Conservation (phyloP, 2,329 filamentous ascomycete genomes). For the Dichotomopilus funicola region DNA sequence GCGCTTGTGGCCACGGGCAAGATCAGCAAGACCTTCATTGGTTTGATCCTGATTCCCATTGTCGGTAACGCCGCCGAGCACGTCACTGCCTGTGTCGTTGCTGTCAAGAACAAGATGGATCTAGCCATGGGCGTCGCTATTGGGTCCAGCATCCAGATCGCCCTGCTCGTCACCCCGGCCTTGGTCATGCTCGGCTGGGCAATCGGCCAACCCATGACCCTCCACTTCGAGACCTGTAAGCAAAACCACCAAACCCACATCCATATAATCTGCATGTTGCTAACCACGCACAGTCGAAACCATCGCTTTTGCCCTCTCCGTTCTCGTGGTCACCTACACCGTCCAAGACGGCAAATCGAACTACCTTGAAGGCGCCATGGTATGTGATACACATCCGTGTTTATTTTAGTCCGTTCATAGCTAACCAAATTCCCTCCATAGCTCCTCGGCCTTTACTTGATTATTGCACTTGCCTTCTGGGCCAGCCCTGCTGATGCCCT, state of each 20-base stretch:
- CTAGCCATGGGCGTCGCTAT: slow-evolving; percentile 74
- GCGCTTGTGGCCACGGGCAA: slow-evolving; percentile 60
- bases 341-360: slow-evolving; percentile 80
- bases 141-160: slow-evolving; percentile 76
- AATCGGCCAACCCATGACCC: slow-evolving; percentile 63
- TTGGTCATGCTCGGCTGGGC: slow-evolving; percentile 75
- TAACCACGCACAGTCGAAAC: slow-evolving; percentile 52
- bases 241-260: slow-evolving; percentile 4
- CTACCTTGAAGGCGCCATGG: slow-evolving; percentile 75
- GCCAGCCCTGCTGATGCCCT: slow-evolving; percentile 32
- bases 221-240: slow-evolving; percentile 67
- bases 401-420: not conserved
- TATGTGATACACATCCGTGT: slow-evolving; percentile 27
- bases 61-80: slow-evolving; percentile 77
- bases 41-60: slow-evolving; percentile 71
- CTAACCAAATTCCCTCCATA: slow-evolving; percentile 11
- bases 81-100: slow-evolving; percentile 74
- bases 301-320: slow-evolving; percentile 68
- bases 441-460: slow-evolving; percentile 48
- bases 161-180: slow-evolving; percentile 72
- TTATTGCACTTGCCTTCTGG: slow-evolving; percentile 56
- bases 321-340: slow-evolving; percentile 67
- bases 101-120: slow-evolving; percentile 70
- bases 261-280: slow-evolving; percentile 4
- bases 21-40: slow-evolving; percentile 76